Base-by-base conservation (phyloP, 805 yeast species). In the Nakazawaea siamensis region DNA sequence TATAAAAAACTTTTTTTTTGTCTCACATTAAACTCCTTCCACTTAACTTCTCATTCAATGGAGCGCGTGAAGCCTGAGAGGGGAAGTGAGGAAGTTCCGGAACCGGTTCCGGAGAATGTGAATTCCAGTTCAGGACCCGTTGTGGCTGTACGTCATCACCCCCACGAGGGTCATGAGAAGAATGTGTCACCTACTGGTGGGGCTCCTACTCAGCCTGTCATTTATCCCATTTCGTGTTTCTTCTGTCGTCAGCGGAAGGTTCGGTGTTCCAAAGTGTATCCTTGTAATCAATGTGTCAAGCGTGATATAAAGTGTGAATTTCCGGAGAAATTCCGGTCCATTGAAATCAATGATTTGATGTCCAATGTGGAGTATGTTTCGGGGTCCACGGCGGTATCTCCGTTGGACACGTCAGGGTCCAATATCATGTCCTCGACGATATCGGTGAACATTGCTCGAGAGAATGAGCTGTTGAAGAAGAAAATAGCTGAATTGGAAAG, bases 251-350 rank as follows among this genome's bases (percentile, higher is more conserved):
- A 55, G 24, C 47, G 60, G 30, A 58, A 57, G 40, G 49, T 53
- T 38, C 57, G 56, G 39, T 58, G 62, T 41, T 59, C 53, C 34
- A 36, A 58, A 20, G 37, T 47, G 20, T 49, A 49, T 20, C 67
- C 68, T 2, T 66, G 73, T 43, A 57, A 60, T 39, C 66, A 62
- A 32, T 66, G 73, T 44, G 45, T 42, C 9, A 54, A 52, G 33
- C 50, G 66, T 33, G 49, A 50, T 6, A 50, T 62, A n/a, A 47
- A 45, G 2, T 68, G 74, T 46, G 60, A 58, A 29, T 68, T 64
- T 42, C 74, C 74, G 1, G 50, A 64, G 3, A 68, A 66, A 13
- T 68, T 68, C 40, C 48, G 74, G 35, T 66, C 69, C 24, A 66
- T 65, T 24, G 56, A 53, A 37, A 49, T 58, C 14, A 52, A 49